A percentile compares a stretch with the other conserved stretches of the same genome.
Evolutionary conservation across 1,139 yeast species (phyloP).

Genomic region (Geotrichum armillariae): DNA sequence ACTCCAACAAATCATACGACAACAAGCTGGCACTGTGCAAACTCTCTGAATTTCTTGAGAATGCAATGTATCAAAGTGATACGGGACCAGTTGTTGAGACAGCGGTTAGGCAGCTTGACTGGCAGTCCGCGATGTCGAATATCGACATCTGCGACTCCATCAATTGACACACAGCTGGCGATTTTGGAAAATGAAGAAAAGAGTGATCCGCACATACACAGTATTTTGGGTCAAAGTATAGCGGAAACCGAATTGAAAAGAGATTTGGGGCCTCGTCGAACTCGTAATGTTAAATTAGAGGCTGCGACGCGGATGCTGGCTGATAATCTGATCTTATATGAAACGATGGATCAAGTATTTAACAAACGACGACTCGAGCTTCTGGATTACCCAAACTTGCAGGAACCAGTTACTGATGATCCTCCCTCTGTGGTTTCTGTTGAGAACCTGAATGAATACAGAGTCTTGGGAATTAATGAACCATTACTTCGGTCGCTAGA

Average conservation of each 20-base stretch:
- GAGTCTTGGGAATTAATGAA: conserved; percentile 9
- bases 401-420: background rate
- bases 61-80: background rate
- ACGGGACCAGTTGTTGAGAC: background rate
- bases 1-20: background rate
- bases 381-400: background rate
- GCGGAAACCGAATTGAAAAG: conserved; percentile 25
- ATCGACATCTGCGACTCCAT: background rate
- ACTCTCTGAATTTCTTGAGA: background rate
- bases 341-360: conserved; percentile 27
- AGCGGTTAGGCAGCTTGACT: background rate
- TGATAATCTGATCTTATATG: conserved; percentile 32
- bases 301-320: conserved; percentile 35
- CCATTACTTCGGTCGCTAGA: conserved; percentile 13
- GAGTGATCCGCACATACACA: background rate
- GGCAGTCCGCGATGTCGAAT: background rate
- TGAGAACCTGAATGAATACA: background rate
- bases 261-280: conserved; percentile 28
- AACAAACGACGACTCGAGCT: conserved; percentile 18
- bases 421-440: background rate
- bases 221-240: background rate
- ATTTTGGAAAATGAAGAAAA: background rate
- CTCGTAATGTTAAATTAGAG: conserved; percentile 29
- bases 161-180: background rate
- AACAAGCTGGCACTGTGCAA: background rate